These are phyloP conservation scores for Deinandra increscens DNA, from an alignment of 129 eudicot species.

Conservation along the genomic window DNA sequence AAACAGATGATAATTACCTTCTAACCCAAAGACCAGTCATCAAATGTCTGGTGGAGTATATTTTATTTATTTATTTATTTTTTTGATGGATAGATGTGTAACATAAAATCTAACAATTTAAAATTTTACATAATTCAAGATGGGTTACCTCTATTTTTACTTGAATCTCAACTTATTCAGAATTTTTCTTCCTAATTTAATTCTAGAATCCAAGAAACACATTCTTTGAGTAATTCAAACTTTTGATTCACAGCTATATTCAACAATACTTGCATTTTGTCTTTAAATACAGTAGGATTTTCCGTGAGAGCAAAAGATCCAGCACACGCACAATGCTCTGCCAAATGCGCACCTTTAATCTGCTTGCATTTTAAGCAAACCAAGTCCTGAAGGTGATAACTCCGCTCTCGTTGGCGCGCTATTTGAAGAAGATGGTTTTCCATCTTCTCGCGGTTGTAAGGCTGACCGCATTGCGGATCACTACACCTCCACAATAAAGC, in stretches of 20 bases:
- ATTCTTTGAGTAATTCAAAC: conserved; percentile 76
- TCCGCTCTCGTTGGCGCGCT: conserved; percentile 87
- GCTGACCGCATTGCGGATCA: conserved; percentile 91
- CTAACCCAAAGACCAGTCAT: too few species aligned
- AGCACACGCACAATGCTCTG: conserved; percentile 84
- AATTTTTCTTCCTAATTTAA: conserved; percentile 20
- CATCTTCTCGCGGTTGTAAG: conserved; percentile 80
- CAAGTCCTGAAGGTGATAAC: conserved; percentile 88
- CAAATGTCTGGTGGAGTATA: too few species aligned
- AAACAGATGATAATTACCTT: too few species aligned
- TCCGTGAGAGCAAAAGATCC: conserved; percentile 84
- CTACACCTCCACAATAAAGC: conserved; percentile 73
- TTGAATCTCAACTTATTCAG: background rate
- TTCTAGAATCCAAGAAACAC: conserved; percentile 87
- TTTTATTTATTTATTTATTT: too few species aligned
- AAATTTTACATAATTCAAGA: too few species aligned
- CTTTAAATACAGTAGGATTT: conserved; percentile 47
- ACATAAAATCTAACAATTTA: too few species aligned
- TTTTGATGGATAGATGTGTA: too few species aligned
- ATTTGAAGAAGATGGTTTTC: conserved; percentile 86
- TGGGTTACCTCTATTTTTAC: too few species aligned
- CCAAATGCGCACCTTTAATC: conserved; percentile 79
- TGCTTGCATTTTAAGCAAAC: conserved; percentile 85
- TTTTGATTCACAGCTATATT: conserved; percentile 71
- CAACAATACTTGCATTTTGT: conserved; percentile 68